Base-by-base conservation (phyloP, 2,329 filamentous ascomycete species). In the Graphium sp. region DNA sequence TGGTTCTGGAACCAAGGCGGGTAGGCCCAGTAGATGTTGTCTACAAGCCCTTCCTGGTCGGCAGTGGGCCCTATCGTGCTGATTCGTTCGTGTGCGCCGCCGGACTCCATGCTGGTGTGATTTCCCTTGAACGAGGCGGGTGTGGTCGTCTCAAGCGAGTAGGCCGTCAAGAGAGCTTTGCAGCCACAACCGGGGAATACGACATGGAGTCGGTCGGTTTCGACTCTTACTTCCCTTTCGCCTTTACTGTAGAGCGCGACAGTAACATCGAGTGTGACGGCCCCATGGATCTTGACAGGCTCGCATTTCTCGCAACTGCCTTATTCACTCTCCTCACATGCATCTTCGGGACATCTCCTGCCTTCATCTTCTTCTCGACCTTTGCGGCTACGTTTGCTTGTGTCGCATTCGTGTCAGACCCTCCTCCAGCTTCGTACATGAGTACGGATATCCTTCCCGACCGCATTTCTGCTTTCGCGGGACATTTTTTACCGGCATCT, bases 31-130 rank as follows among this genome's bases (percentile, higher is more conserved):
- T 54, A 22, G 49, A 56, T 13, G 46, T 64, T 30, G 50, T 51
- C 24, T 63, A 62, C 34, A 45, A 45, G 14, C 45, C 54, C 2
- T 41, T 63, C 4, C 57, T 68, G 0, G 50, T 67, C 17, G 63
- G 63, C n/a, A 35, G 35, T 12, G 22, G 29, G n/a, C 20, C 29
- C 8, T 83, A 82, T 44, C 68, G 77, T 16, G 72, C 66, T 12
- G 80, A 87, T 51, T 83, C 77, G 13, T 82, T 81, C 49, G 68
- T 87, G 32, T 87, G 80, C 43, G 69, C 69, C 34, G 66, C 79
- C 5, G 80, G 78, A 12, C 77, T 84, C 31, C 80, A 85, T 44
- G 68, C 76, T 2, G 78, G 78, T 7, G 62, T 79, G 35, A 66
- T 83, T 37, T 64, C 61, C 29, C 65, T 81, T 39, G 51, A 56